phyloP scores from a whole-genome alignment of 805 yeast genomes.

The Saccharomycopsis capsularis region DNA sequence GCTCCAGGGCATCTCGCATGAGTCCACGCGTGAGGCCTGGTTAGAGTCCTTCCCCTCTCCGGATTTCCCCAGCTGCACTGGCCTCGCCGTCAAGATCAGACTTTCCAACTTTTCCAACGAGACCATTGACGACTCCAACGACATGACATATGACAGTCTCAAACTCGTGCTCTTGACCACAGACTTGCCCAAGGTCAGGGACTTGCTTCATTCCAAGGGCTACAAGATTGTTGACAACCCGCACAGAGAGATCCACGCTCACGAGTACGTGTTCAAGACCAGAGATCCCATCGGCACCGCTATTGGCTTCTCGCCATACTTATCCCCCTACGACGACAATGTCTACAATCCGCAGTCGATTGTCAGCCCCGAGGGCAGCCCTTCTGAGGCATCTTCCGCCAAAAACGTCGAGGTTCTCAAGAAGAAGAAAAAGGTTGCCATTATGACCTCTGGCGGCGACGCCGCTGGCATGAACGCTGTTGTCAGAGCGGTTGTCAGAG shows the following conservation, averaged over 20 bases:
- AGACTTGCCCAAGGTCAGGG: slow-evolving; percentile 26
- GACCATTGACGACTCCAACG: slow-evolving; percentile 10
- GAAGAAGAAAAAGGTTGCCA: slow-evolving; percentile 62
- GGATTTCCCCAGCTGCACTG: neutral
- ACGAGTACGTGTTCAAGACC: slow-evolving; percentile 24
- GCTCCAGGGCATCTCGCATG: slow-evolving; percentile 52
- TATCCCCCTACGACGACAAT: slow-evolving; percentile 32
- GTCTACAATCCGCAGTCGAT: slow-evolving; percentile 24
- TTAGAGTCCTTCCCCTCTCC: slow-evolving; percentile 47
- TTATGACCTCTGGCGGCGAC: slow-evolving; percentile 98
- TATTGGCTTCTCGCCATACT: slow-evolving; percentile 47
- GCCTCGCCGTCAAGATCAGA: slow-evolving; percentile 16
- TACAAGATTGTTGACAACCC: slow-evolving; percentile 10
- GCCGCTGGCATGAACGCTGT: slow-evolving; percentile 98
- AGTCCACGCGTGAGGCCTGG: slow-evolving; percentile 68
- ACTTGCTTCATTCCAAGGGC: slow-evolving; percentile 4
- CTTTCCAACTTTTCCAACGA: slow-evolving; percentile 6
- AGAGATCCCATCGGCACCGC: slow-evolving; percentile 62
- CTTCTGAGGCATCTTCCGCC: neutral
- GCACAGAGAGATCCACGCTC: neutral
- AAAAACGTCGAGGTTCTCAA: neutral
- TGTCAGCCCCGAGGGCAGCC: slow-evolving; percentile 7
- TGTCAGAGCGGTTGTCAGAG: slow-evolving; percentile 90
- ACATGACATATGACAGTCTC: slow-evolving; percentile 8
- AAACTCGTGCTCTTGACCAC: slow-evolving; percentile 26